Evolutionary conservation across 2,329 filamentous ascomycete genomes (phyloP), one percentile per base, ranked within the genome.

Genomic region (Pleomassaria siparia): DNA sequence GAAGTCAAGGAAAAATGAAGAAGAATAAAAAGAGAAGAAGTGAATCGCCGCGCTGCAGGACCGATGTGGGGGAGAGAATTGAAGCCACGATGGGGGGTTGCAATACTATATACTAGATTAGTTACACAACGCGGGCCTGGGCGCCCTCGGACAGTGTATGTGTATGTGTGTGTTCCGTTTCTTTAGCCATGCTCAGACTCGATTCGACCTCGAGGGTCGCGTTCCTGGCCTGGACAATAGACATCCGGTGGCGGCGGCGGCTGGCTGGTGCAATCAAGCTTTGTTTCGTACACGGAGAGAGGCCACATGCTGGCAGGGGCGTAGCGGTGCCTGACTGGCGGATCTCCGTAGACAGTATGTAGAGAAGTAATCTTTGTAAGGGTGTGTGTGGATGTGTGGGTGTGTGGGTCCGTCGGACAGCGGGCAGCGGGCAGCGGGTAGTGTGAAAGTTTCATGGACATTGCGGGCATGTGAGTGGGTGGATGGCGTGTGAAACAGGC

Each of bases 41-140:
- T 47, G 47, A 53, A 50, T 33, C 59, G 51, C 53, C 40, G 51
- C 55, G 50, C 46, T 60, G 47, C 40, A 54, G n/a, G 52, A 47
- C 36, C 47, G 43, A 53, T 51, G 51, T 44, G 47, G 44, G 39
- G 42, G 44, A 24, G 43, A 50, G 30, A 47, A 46, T 49, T 43
- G 16, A 33, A 30, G 18, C 24, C 46, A 30, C 15, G 15, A 33
- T 22, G 54, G 49, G n/a, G n/a, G 49, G 40, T 42, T 46, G 45
- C 43, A 50, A 45, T 40, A 43, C 50, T 63, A 64, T 63, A 64
- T 67, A 66, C 43, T 50, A 45, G 37, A 43, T 49, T 63, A 64
- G 62, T 63, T 67, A 66, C 40, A 36, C 40, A 11, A 33, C 44
- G n/a, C 46, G 43, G n/a, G 40, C 24, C 46, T 30, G 43, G n/a